Evolutionary conservation across 257 asterid species (phyloP), one percentile per base, ranked within the genome.

Genomic region (Primulina eburnea): DNA sequence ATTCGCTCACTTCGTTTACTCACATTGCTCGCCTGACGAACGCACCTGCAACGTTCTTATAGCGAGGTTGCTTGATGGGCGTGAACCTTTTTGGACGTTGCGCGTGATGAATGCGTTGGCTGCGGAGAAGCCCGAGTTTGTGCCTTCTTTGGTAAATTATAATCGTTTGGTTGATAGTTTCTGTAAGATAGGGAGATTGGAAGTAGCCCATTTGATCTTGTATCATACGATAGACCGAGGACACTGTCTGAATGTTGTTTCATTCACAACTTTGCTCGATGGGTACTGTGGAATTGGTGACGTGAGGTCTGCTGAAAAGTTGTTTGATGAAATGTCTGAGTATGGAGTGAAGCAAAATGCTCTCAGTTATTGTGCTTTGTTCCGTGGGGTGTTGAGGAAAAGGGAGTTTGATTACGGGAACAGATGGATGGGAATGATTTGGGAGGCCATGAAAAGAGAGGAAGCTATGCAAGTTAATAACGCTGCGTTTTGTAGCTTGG

Each of bases 1-100:
- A 2, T 73, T 93, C 20, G 78, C 70, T 55, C 76, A 65, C 7
- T 84, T 79, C 67, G 21, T 87, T 53, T 57, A 75, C 56, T 74
- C 83, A 43, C 75, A 65, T 24, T 68, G 79, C 65, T 71, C 84
- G 57, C 92, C 90, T 14, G 96, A 90, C 64, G 96, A 93, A 76
- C 90, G 95, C 70, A 89, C 93, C 5, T 93, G 97, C 63, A 90
- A 89, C 47, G 89, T 93, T 8, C 82, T 93, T 21, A 81, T 93
- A 47, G 97, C 97, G 4, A 84, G 94, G 24, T 79, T 93, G 75
- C 87, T 93, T 9, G 73, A 86, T 53, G 87, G 88, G 0, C 74
- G 75, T 35, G 78, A 78, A 18, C 89, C 92, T 0, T 66, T 56
- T 28, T 60, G 74, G 4, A 90, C 97, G 5, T 62, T 83, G 68